phyloP scores from a whole-genome alignment of 306 rosid genomes.

The Medicago truncatula region MtrunA17r5.0-ANR NC_053048.1:48301501-48302000 shows the following conservation, averaged over 20 bases:
- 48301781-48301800: background rate
- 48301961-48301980: too few relatives aligned
- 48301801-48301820: too few relatives aligned
- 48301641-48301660: slow-evolving; percentile 17
- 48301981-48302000: too few relatives aligned
- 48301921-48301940: too few relatives aligned
- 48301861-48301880: too few relatives aligned
- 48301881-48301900: too few relatives aligned
- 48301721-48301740: background rate
- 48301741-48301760: background rate
- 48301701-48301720: background rate
- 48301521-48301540: background rate
- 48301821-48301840: too few relatives aligned
- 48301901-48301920: too few relatives aligned
- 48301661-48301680: background rate
- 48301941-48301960: too few relatives aligned
- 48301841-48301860: too few relatives aligned
- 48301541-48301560: background rate
- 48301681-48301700: background rate
- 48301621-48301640: slow-evolving; percentile 8
- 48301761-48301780: background rate
- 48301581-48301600: background rate
- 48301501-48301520: background rate
- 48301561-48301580: background rate
- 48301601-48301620: background rate